Conservation (phyloP, 2,329 filamentous ascomycete genomes). For the Incumbomyces lentus region DNA sequence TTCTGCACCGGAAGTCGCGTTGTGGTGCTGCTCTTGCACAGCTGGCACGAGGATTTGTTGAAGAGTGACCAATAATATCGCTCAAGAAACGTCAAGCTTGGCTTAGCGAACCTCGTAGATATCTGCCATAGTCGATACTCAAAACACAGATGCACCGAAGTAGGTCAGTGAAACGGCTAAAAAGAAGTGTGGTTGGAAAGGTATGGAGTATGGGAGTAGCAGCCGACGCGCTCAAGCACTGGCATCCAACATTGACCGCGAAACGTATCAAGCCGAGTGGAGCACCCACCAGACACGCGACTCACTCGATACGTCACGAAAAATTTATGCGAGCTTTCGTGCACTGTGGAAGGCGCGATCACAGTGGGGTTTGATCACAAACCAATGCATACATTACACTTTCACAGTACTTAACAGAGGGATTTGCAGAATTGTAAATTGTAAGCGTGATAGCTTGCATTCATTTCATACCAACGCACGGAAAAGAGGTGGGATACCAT, state of each 20-base stretch:
- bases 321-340: conserved; percentile 5
- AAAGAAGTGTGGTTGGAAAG: conserved; percentile 7
- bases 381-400: too few species aligned
- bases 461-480: too few species aligned
- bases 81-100: background rate
- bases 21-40: background rate
- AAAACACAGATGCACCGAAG: background rate
- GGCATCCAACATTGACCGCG: background rate
- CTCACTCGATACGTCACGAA: conserved; percentile 2
- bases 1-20: conserved; percentile 7
- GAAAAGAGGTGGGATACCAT: too few species aligned
- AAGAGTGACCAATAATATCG: background rate
- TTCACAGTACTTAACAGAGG: conserved; percentile 1
- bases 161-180: conserved; percentile 6
- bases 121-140: background rate
- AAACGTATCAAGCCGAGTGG: conserved; percentile 5
- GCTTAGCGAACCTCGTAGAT: background rate
- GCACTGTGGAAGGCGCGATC: too few species aligned
- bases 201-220: too few species aligned
- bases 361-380: too few species aligned
- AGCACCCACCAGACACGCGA: conserved; percentile 1
- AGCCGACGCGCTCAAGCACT: conserved; percentile 5
- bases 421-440: background rate
- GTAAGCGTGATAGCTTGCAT: too few species aligned
- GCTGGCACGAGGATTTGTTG: background rate